These are phyloP conservation scores for Tetradesmus obliquus DNA, from an alignment of 139 green algal genomes.

Conservation along the genomic window DNA sequence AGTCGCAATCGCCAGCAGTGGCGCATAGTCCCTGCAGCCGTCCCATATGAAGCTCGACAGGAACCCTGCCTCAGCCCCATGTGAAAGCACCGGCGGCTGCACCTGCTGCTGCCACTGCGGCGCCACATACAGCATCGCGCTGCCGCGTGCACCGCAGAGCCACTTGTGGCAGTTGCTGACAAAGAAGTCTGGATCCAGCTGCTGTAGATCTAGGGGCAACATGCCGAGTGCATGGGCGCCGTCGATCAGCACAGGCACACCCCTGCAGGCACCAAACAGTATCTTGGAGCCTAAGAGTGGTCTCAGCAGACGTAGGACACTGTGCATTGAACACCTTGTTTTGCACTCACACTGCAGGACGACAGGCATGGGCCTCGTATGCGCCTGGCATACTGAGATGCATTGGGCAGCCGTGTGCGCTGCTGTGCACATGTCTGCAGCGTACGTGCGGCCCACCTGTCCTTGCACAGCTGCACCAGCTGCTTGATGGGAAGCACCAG, in stretches of 20 bases:
- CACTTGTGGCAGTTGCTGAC: conserved; percentile 80
- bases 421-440: too few species aligned
- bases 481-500: conserved; percentile 66
- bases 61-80: conserved; percentile 71
- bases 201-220: conserved; percentile 48
- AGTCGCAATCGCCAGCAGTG: conserved; percentile 66
- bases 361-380: too few species aligned
- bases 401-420: too few species aligned
- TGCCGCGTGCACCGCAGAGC: conserved; percentile 69
- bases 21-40: conserved; percentile 74
- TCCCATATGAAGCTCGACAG: conserved; percentile 78
- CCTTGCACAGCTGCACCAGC: conserved; percentile 65
- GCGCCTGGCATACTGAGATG: too few species aligned
- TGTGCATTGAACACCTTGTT: not conserved
- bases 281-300: not conserved
- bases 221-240: conserved; percentile 71
- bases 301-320: not conserved
- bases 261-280: conserved; percentile 49
- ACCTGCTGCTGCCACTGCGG: conserved; percentile 44
- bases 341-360: not conserved
- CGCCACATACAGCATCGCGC: conserved; percentile 69
- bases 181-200: conserved; percentile 63
- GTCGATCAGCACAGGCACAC: conserved; percentile 73
- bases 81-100: conserved; percentile 65
- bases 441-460: conserved; percentile 44